phyloP scores from a whole-genome alignment of 202 grass and related monocot genomes.

The Digitaria exilis region DNA sequence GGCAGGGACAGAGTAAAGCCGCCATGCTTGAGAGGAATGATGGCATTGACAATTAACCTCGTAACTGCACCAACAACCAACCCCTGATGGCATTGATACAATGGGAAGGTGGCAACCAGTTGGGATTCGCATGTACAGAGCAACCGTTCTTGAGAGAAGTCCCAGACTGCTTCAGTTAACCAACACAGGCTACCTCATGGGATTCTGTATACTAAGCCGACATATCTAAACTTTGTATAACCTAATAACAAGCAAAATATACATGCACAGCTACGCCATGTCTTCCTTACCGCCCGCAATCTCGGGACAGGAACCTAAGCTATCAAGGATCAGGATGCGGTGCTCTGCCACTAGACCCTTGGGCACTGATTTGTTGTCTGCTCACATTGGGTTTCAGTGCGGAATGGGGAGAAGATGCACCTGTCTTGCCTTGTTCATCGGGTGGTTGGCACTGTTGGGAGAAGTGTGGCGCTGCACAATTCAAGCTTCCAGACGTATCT shows the following conservation, averaged over 20 bases:
- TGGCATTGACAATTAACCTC: too few species aligned
- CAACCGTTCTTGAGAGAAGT: too few species aligned
- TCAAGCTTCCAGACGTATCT: conserved; percentile 33
- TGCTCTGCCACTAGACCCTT: background rate
- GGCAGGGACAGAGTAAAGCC: too few species aligned
- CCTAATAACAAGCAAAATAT: background rate
- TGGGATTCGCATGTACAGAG: too few species aligned
- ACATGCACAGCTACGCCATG: background rate
- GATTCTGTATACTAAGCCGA: background rate
- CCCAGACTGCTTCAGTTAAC: too few species aligned
- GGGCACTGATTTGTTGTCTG: background rate
- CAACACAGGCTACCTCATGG: background rate
- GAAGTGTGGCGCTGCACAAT: conserved; percentile 38
- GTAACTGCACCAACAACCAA: too few species aligned
- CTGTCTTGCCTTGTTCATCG: conserved; percentile 21
- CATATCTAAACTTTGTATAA: background rate
- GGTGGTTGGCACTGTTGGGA: conserved; percentile 42
- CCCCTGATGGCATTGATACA: too few species aligned
- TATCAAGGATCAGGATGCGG: conserved; percentile 3
- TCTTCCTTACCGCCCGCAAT: background rate
- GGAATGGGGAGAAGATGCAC: conserved; percentile 27
- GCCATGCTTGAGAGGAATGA: too few species aligned
- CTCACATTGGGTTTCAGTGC: conserved; percentile 7
- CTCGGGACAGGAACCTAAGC: background rate
- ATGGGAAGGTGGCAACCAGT: too few species aligned